Evolutionary conservation across 1,139 yeast genomes (phyloP), one percentile per base, ranked within the genome.

Genomic region (Candida neerlandica): DNA sequence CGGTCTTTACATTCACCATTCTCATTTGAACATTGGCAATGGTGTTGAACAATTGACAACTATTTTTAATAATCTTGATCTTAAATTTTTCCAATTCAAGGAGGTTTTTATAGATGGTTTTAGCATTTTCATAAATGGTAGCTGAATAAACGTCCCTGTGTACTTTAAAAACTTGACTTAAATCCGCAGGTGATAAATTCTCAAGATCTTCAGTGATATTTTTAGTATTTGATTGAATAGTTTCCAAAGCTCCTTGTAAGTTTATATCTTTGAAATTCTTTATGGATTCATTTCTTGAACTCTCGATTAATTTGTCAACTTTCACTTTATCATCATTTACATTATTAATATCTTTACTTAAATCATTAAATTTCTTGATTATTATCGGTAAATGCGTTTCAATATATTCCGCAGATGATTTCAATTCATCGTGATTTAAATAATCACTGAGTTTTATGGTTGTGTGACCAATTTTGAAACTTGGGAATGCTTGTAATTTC

Each of bases 1-100:
- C 70, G n/a, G 55, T 57, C 42, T 69, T 72, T 12, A 75, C 58
- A 23, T 56, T 57, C 3, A 77, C 80, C 60, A 71, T 68, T 43
- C 62, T 62, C 75, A 73, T 68, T 55, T 77, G 81, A 33, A 73
- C 55, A 35, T 55, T 54, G 1, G 80, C 80, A 18, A 76, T 69
- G 7, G 51, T 60, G 44, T 62, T 63, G 53, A 71, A 75, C 0
- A 74, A 58, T 2, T 42, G 32, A 14, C 66, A 58, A 50, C 70
- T 63, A 12, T 65, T 62, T 4, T 48, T 47, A 5, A 61, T 47
- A 18, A 75, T 55, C n/a, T 62, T 60, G 3, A 43, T 30, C 48
- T 67, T 69, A 56, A 75, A 76, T 1, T 58, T 43, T 5, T 53
- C 48, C 32, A 70, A 57, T 5, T 55, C 51, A n/a, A 41, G 32